A percentile compares a stretch with the other conserved stretches of the same genome.
Conservation (phyloP, 2,329 filamentous ascomycete genomes). For the Stenocarpella maydis region DNA sequence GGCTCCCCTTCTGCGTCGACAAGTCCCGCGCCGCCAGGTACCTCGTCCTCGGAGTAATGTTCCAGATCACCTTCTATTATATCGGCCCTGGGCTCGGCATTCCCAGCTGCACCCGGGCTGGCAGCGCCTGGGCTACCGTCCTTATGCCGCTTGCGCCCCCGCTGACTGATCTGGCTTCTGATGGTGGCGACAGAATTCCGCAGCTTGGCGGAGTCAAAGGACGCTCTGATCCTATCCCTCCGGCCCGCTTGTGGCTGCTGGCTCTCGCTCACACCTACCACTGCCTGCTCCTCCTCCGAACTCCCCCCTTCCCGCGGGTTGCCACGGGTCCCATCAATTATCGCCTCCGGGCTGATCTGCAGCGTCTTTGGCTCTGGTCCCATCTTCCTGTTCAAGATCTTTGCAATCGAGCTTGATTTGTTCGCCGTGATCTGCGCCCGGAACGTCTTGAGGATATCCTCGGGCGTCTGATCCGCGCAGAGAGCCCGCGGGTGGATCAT, state of each 20-base stretch:
- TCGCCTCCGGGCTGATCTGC: constrained; percentile 8
- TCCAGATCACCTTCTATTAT: constrained; percentile 8
- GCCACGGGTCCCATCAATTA: constrained; percentile 2
- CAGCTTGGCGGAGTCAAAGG: constrained; percentile 2
- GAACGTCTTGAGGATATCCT: constrained; percentile 24
- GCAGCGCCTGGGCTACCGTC: constrained; percentile 7
- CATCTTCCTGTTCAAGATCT: constrained; percentile 23
- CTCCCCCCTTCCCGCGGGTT: background rate
- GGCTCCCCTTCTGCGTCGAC: constrained; percentile 2
- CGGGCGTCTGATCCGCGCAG: constrained; percentile 12
- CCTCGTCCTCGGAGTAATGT: constrained; percentile 22
- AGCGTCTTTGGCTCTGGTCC: constrained; percentile 25
- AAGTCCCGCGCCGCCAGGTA: background rate
- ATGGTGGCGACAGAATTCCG: constrained; percentile 1
- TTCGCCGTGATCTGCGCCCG: constrained; percentile 20
- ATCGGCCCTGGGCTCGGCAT: background rate
- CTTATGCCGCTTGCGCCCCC: constrained; percentile 7
- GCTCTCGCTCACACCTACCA: background rate
- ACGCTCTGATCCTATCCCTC: background rate
- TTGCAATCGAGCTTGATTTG: background rate
- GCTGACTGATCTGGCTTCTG: constrained; percentile 6
- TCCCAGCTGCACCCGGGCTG: background rate
- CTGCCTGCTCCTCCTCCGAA: constrained; percentile 8
- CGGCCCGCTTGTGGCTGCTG: background rate
- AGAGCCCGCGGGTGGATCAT: constrained; percentile 29